Evolutionary conservation across 768 basidiomycete genomes (phyloP).

Genomic region (Tulasnella sp.): DNA sequence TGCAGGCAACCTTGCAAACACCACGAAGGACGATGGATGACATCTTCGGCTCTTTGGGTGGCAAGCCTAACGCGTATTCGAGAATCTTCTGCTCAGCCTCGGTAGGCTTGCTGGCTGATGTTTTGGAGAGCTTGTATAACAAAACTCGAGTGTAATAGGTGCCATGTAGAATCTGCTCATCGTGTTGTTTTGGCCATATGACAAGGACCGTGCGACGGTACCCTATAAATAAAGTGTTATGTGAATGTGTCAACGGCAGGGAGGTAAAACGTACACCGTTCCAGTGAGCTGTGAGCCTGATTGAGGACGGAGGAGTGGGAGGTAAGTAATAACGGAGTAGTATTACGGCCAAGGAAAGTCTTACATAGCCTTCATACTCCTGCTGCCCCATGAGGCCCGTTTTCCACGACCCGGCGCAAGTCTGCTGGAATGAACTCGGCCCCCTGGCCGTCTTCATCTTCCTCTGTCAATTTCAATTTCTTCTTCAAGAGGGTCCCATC

Average conservation of each 20-base stretch:
- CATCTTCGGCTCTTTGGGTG: background rate
- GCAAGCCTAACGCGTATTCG: background rate
- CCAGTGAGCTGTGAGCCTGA: background rate
- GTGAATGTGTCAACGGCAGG: background rate
- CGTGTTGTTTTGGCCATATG: background rate
- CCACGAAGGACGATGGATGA: background rate
- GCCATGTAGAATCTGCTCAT: background rate
- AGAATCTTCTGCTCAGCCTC: background rate
- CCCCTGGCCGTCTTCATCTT: constrained; percentile 33
- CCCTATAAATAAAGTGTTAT: background rate
- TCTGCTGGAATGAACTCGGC: background rate
- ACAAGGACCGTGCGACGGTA: background rate
- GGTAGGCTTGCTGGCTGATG: background rate
- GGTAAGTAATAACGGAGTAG: background rate
- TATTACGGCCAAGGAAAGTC: background rate
- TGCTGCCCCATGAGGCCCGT: constrained; percentile 39
- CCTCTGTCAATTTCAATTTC: constrained; percentile 2
- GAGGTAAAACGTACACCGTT: no score
- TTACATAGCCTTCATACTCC: constrained; percentile 46
- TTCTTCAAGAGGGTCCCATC: background rate
- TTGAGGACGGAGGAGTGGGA: background rate
- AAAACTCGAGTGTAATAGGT: background rate
- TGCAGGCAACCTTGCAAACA: background rate
- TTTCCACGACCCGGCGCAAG: constrained; percentile 34
- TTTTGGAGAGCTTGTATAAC: background rate